Evolutionary conservation across 2,329 filamentous ascomycete species (phyloP).

Genomic region (Pseudogymnoascus sp.): DNA sequence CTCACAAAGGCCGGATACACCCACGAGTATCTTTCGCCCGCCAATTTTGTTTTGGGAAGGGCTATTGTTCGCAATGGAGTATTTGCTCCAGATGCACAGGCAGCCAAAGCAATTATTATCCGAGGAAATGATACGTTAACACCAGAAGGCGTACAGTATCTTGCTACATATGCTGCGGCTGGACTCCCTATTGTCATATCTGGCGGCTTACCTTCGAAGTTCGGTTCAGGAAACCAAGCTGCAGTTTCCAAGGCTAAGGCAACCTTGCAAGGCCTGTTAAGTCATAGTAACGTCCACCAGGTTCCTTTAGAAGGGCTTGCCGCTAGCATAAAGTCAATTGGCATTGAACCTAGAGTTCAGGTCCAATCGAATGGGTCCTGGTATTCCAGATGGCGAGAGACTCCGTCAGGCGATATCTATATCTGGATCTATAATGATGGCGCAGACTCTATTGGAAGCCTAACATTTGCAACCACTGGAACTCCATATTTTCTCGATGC

Average conservation of each 20-base stretch:
- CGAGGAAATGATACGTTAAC: slow-evolving; percentile 15
- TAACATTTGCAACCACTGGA: slow-evolving; percentile 27
- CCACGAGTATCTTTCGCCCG: slow-evolving; percentile 6
- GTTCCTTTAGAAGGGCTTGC: slow-evolving; percentile 27
- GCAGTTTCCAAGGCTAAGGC: not conserved
- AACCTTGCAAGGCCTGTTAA: slow-evolving; percentile 14
- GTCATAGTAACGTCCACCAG: slow-evolving; percentile 30
- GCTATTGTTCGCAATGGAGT: not conserved
- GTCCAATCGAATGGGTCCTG: slow-evolving; percentile 26
- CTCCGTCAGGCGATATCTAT: slow-evolving; percentile 23
- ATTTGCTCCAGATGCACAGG: not conserved
- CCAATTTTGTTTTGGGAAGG: not conserved
- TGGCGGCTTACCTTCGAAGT: slow-evolving; percentile 22
- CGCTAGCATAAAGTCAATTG: slow-evolving; percentile 24
- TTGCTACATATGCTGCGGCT: not conserved
- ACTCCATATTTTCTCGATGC: slow-evolving; percentile 34
- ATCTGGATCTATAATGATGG: slow-evolving; percentile 34
- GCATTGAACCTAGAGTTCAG: slow-evolving; percentile 27
- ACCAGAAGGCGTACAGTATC: not conserved
- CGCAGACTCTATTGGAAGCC: slow-evolving; percentile 18
- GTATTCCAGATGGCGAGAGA: slow-evolving; percentile 32
- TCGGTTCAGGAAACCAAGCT: not conserved
- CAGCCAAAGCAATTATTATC: slow-evolving; percentile 15
- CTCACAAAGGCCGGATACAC: slow-evolving; percentile 12
- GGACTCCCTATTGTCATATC: not conserved